phyloP scores from a whole-genome alignment of 2,329 filamentous ascomycete species.

The Triangularia verruculosa region DNA sequence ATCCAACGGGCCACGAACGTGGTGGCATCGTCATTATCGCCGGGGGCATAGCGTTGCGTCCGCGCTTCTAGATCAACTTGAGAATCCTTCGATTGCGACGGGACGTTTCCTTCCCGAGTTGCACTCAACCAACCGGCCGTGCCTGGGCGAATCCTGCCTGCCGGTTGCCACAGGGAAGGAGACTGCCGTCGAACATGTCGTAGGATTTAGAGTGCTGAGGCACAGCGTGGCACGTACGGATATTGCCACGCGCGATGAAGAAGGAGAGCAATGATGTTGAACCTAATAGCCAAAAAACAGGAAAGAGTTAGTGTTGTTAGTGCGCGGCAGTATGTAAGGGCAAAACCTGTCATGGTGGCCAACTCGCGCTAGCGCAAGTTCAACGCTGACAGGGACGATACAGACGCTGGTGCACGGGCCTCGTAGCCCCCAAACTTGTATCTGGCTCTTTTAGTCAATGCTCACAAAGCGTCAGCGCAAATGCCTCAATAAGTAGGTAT shows the following conservation, averaged over 20 bases:
- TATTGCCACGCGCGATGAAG: neutral
- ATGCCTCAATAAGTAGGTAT: neutral
- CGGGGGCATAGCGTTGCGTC: neutral
- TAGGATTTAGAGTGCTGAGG: constrained; percentile 29
- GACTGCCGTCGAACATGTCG: neutral
- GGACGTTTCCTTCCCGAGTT: neutral
- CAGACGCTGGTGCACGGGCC: neutral
- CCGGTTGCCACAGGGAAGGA: neutral
- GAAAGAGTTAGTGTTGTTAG: neutral
- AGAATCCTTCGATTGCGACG: constrained; percentile 10
- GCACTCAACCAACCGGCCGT: neutral
- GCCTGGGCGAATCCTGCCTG: neutral
- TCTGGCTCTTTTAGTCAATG: neutral
- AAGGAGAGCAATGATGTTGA: neutral
- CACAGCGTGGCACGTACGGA: constrained; percentile 20
- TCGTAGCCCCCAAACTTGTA: neutral
- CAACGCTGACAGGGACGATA: neutral
- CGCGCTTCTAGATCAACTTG: neutral
- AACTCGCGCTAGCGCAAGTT: neutral
- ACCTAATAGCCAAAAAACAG: neutral
- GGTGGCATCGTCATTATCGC: neutral
- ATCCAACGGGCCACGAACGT: neutral
- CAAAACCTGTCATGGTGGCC: neutral
- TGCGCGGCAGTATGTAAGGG: constrained; percentile 1
- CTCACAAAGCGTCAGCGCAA: neutral